Evolutionary conservation across 2,329 filamentous ascomycete species (phyloP).

Genomic region (Cercospora sp.): DNA sequence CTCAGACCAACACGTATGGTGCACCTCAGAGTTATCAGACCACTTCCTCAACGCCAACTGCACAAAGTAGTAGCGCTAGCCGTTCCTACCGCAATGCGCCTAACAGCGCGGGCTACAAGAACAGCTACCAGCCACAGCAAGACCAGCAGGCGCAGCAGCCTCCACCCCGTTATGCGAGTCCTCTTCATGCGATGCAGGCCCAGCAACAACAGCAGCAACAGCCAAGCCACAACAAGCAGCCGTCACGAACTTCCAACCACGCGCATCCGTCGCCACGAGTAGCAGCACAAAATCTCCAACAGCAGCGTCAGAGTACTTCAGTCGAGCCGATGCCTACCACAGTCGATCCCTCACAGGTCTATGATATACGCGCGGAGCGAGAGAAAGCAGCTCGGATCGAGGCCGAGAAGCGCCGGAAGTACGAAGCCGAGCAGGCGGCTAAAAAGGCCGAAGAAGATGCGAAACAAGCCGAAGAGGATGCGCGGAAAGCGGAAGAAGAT

Average conservation of each 20-base stretch:
- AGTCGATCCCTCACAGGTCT: slow-evolving; percentile 56
- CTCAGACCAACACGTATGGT: slow-evolving; percentile 22
- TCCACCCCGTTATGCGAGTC: slow-evolving; percentile 35
- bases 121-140: slow-evolving; percentile 25
- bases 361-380: slow-evolving; percentile 54
- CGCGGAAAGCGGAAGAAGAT: slow-evolving; percentile 33
- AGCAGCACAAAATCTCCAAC: slow-evolving; percentile 22
- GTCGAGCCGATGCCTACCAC: slow-evolving; percentile 44
- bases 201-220: slow-evolving; percentile 23
- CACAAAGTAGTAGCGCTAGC: slow-evolving; percentile 16
- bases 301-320: slow-evolving; percentile 32
- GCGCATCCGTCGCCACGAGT: slow-evolving; percentile 31
- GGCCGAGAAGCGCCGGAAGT: slow-evolving; percentile 35
- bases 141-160: slow-evolving; percentile 25
- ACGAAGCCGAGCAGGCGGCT: slow-evolving; percentile 35
- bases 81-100: slow-evolving; percentile 29
- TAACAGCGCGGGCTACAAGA: slow-evolving; percentile 27
- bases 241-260: slow-evolving; percentile 26
- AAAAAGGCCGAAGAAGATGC: slow-evolving; percentile 40
- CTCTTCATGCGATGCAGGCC: slow-evolving; percentile 34
- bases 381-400: slow-evolving; percentile 43
- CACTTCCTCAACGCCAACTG: slow-evolving; percentile 1
- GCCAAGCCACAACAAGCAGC: slow-evolving; percentile 25
- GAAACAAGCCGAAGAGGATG: slow-evolving; percentile 33
- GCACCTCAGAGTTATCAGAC: slow-evolving; percentile 19